phyloP scores from a whole-genome alignment of 2,329 filamentous ascomycete species.

The Ilyonectria sp. region DNA sequence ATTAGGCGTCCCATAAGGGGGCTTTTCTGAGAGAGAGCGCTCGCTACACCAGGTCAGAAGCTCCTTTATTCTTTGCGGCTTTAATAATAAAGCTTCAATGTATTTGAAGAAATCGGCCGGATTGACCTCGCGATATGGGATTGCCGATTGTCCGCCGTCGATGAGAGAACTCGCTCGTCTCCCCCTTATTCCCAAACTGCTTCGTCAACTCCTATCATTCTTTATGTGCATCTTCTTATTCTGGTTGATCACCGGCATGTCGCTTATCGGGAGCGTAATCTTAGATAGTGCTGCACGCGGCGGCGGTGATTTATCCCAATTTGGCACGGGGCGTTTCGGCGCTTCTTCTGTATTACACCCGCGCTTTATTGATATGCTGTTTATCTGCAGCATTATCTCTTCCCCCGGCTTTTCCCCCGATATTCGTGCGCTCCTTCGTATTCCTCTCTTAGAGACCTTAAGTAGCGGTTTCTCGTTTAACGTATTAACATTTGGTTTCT shows the following conservation, averaged over 20 bases:
- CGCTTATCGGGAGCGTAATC: too few relatives aligned
- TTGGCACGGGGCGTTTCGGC: too few relatives aligned
- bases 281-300: too few relatives aligned
- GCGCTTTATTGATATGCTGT: too few relatives aligned
- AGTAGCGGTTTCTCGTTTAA: constrained; percentile 55
- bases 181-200: constrained; percentile 90
- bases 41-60: constrained; percentile 95
- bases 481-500: constrained; percentile 59
- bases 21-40: constrained; percentile 85
- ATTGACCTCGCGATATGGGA: constrained; percentile 89
- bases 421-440: constrained; percentile 61
- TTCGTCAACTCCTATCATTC: constrained; percentile 79
- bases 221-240: constrained; percentile 96
- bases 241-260: constrained; percentile 77
- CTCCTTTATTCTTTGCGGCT: constrained; percentile 95
- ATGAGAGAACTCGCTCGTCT: constrained; percentile 93
- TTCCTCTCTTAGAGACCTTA: constrained; percentile 58
- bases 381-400: constrained; percentile 70
- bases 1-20: constrained; percentile 76
- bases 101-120: constrained; percentile 94
- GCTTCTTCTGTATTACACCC: too few relatives aligned
- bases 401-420: constrained; percentile 51
- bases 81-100: constrained; percentile 88
- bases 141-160: constrained; percentile 85
- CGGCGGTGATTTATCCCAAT: too few relatives aligned